Conservation (phyloP, 306 rosid species). For the Rosa lucieae region DNA sequence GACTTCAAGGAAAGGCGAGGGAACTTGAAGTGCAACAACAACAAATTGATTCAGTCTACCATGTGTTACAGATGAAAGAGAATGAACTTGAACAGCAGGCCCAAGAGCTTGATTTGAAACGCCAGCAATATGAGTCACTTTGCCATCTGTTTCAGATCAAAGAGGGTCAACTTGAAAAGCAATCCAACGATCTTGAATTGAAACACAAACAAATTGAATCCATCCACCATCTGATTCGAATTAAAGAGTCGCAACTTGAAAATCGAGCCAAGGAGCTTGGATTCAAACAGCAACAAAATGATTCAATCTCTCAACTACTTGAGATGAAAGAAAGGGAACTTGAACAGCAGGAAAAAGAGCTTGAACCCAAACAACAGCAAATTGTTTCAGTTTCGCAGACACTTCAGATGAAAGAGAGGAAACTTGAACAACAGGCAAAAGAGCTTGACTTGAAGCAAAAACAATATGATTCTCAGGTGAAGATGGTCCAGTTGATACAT, state of each 20-base stretch:
- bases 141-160: neutral
- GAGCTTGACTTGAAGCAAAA: conserved; percentile 30
- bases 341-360: neutral
- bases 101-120: conserved; percentile 2
- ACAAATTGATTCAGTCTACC: neutral
- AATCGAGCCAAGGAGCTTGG: conserved; percentile 20
- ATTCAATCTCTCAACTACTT: neutral
- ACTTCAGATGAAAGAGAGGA: neutral
- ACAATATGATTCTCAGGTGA: conserved; percentile 23
- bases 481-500: conserved; percentile 15
- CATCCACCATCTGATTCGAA: neutral
- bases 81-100: conserved; percentile 14
- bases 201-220: neutral
- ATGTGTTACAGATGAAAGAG: neutral
- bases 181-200: conserved; percentile 1
- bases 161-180: conserved; percentile 20
- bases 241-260: conserved; percentile 16
- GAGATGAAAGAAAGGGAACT: neutral
- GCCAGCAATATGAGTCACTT: neutral
- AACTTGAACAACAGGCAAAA: neutral
- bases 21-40: neutral
- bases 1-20: conserved; percentile 32
- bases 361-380: conserved; percentile 18
- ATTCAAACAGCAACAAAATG: neutral
- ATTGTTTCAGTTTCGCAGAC: neutral